Evolutionary conservation across 2,329 filamentous ascomycete species (phyloP).

Genomic region (Tolypocladium capitatum): DNA sequence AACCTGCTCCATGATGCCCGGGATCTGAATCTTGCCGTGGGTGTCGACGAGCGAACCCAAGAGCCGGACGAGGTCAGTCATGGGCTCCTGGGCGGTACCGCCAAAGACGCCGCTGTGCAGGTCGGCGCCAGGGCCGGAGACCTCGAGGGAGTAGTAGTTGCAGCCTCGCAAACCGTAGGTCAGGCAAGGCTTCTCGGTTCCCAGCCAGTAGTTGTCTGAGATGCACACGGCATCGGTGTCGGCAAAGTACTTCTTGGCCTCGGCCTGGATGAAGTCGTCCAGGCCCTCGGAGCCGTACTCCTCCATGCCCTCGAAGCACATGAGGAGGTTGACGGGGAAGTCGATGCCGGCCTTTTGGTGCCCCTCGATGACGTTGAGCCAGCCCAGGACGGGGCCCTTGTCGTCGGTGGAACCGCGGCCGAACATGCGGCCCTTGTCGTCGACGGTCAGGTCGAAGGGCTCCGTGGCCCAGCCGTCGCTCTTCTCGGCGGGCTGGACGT

Average conservation of each 20-base stretch:
- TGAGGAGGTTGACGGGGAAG: slow-evolving; percentile 92
- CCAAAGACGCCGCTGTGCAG: slow-evolving; percentile 96
- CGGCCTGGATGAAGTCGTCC: slow-evolving; percentile 83
- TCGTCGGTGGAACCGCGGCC: slow-evolving; percentile 93
- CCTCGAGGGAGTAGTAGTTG: slow-evolving; percentile 92
- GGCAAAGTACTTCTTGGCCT: slow-evolving; percentile 89
- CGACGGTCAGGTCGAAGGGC: slow-evolving; percentile 78
- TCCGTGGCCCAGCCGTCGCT: slow-evolving; percentile 94
- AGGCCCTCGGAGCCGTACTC: slow-evolving; percentile 95
- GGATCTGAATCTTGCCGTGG: slow-evolving; percentile 82
- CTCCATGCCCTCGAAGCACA: slow-evolving; percentile 99
- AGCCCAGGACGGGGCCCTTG: slow-evolving; percentile 93
- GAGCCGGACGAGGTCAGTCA: slow-evolving; percentile 84
- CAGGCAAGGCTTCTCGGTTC: slow-evolving; percentile 94
- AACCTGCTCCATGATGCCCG: slow-evolving; percentile 89
- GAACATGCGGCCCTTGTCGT: slow-evolving; percentile 89
- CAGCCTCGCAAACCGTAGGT: slow-evolving; percentile 94
- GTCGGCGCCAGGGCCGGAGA: slow-evolving; percentile 84
- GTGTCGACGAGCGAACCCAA: slow-evolving; percentile 77
- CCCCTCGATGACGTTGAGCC: slow-evolving; percentile 95
- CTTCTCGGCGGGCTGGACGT: slow-evolving; percentile 88
- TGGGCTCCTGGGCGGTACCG: slow-evolving; percentile 91
- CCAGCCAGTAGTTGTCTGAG: slow-evolving; percentile 99
- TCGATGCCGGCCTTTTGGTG: slow-evolving; percentile 91
- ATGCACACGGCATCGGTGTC: slow-evolving; percentile 96